phyloP scores from a whole-genome alignment of 768 basidiomycete genomes.

The Cantharellus anzutake region DNA sequence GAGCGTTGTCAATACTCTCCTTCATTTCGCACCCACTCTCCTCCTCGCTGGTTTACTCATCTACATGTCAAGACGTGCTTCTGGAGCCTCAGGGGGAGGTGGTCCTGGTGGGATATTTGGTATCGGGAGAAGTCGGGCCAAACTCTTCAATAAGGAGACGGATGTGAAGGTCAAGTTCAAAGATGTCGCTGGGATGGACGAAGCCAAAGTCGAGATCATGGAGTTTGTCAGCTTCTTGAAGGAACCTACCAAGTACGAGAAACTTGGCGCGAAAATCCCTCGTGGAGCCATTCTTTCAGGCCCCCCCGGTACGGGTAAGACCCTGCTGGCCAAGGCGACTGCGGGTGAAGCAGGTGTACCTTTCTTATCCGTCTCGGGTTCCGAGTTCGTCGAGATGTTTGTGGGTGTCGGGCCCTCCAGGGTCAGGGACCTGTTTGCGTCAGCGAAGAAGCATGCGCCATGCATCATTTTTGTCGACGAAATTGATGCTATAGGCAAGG shows the following conservation, averaged over 20 bases:
- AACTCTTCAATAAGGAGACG: constrained; percentile 92
- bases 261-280: constrained; percentile 93
- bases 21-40: constrained; percentile 90
- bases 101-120: constrained; percentile 79
- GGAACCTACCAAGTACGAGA: constrained; percentile 86
- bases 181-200: constrained; percentile 99
- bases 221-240: constrained; percentile 99
- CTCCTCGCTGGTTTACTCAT: constrained; percentile 79
- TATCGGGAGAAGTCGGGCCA: constrained; percentile 89
- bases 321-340: constrained; percentile 91
- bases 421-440: constrained; percentile 92
- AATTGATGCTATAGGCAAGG: constrained; percentile 97
- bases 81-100: constrained; percentile 36
- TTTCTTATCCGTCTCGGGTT: constrained; percentile 96
- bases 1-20: constrained; percentile 55
- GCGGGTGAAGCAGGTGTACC: constrained; percentile 96
- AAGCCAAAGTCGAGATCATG: constrained; percentile 99
- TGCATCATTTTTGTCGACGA: constrained; percentile 99
- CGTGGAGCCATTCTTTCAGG: constrained; percentile 89
- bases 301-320: constrained; percentile 97
- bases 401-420: constrained; percentile 97
- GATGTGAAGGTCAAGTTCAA: constrained; percentile 85
- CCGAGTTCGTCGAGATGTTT: constrained; percentile 99
- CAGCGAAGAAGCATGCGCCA: constrained; percentile 92
- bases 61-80: constrained; percentile 64